Evolutionary conservation across 148 eudicot genomes (phyloP).

Genomic region (Gaultheria prostrata): DNA sequence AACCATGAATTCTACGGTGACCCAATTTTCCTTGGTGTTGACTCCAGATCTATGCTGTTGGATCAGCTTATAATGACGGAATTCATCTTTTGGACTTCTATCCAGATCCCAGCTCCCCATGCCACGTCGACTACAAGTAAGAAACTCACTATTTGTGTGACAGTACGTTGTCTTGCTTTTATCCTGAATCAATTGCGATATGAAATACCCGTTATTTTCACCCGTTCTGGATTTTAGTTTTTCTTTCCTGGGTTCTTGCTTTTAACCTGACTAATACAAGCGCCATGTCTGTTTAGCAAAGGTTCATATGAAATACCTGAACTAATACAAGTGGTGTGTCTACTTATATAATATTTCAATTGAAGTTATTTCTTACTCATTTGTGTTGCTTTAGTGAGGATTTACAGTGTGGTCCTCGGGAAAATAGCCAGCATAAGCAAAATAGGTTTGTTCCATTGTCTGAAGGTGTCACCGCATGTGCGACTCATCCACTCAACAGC

Average conservation of each 20-base stretch:
- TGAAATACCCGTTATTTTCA: background rate
- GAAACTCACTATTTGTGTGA: background rate
- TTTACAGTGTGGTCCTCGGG: conserved; percentile 14
- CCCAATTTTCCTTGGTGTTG: background rate
- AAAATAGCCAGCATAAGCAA: conserved; percentile 32
- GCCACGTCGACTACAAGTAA: conserved; percentile 83
- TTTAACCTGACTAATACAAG: background rate
- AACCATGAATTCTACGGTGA: background rate
- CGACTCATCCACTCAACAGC: conserved; percentile 66
- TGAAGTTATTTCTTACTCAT: conserved; percentile 2
- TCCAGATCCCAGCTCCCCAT: conserved; percentile 65
- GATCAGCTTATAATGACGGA: conserved; percentile 65
- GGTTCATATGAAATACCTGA: background rate
- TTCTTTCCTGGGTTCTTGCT: background rate
- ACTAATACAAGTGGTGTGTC: background rate
- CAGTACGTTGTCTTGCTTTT: background rate
- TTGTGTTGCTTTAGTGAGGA: conserved; percentile 46
- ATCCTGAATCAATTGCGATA: background rate
- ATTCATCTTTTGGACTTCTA: conserved; percentile 76
- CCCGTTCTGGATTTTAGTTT: background rate
- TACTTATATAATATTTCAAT: background rate
- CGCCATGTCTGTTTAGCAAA: background rate
- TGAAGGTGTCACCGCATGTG: conserved; percentile 68
- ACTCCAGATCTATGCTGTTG: conserved; percentile 74
- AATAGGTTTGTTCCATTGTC: conserved; percentile 57